phyloP scores from a whole-genome alignment of 345 rosid species.

The Populus alba region DNA sequence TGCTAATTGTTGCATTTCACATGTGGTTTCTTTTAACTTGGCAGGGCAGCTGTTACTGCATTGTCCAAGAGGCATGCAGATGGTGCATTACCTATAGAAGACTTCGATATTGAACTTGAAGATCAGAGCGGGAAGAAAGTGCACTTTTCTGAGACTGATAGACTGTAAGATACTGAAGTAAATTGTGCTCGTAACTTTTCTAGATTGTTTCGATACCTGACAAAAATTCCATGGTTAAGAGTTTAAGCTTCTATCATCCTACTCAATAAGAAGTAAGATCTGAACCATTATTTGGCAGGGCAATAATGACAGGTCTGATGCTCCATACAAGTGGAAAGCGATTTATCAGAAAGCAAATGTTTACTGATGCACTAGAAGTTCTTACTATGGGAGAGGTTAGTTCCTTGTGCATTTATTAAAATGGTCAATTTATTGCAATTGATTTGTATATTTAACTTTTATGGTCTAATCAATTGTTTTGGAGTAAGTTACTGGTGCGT shows the following conservation, averaged over 20 bases:
- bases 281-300: constrained; percentile 41
- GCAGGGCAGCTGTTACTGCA: constrained; percentile 79
- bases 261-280: constrained; percentile 2
- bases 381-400: constrained; percentile 91
- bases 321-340: constrained; percentile 77
- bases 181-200: background rate
- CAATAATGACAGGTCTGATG: constrained; percentile 91
- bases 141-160: constrained; percentile 73
- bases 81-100: constrained; percentile 69
- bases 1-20: background rate
- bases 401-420: constrained; percentile 7
- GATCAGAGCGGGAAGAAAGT: constrained; percentile 75
- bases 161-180: constrained; percentile 42
- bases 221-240: background rate
- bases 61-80: constrained; percentile 71
- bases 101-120: constrained; percentile 77
- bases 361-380: constrained; percentile 78
- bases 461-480: background rate
- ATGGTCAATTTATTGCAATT: background rate
- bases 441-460: background rate
- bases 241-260: background rate
- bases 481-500: background rate
- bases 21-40: constrained; percentile 14
- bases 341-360: constrained; percentile 53
- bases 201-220: background rate